phyloP scores from a whole-genome alignment of 768 basidiomycete species.

The Suillus decipiens region DNA sequence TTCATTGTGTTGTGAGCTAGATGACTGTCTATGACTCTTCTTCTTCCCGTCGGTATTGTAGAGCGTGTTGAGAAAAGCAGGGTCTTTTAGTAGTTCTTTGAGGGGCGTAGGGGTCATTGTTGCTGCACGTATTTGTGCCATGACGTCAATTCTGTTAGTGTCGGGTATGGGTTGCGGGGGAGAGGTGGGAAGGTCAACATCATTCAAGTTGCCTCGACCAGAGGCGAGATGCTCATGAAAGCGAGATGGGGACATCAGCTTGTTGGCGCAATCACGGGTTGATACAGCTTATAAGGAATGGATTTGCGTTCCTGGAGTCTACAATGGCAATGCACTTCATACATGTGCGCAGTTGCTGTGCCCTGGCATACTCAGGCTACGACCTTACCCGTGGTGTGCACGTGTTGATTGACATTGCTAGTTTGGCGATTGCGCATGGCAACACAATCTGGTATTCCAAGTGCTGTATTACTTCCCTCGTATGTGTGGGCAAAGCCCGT shows the following conservation, averaged over 20 bases:
- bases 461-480: background rate
- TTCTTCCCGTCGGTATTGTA: slow-evolving; percentile 30
- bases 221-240: slow-evolving; percentile 34
- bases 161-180: slow-evolving; percentile 13
- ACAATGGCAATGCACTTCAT: slow-evolving; percentile 7
- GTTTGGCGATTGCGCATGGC: slow-evolving; percentile 8
- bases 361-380: background rate
- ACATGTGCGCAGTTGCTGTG: slow-evolving; percentile 11
- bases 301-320: slow-evolving; percentile 9
- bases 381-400: slow-evolving; percentile 21
- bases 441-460: slow-evolving; percentile 1
- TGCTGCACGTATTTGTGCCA: slow-evolving; percentile 45
- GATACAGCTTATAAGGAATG: slow-evolving; percentile 12
- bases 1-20: slow-evolving; percentile 41
- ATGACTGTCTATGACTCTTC: slow-evolving; percentile 34
- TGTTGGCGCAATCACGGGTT: slow-evolving; percentile 9
- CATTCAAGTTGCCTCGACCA: slow-evolving; percentile 16
- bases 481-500: background rate
- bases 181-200: slow-evolving; percentile 10
- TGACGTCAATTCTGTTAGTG: slow-evolving; percentile 32
- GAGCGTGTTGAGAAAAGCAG: slow-evolving; percentile 38
- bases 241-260: slow-evolving; percentile 30
- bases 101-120: slow-evolving; percentile 47
- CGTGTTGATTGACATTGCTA: slow-evolving; percentile 17
- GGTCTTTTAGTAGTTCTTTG: slow-evolving; percentile 45